Evolutionary conservation across 2,329 filamentous ascomycete species (phyloP).

Genomic region (Beauveria sp.): DNA sequence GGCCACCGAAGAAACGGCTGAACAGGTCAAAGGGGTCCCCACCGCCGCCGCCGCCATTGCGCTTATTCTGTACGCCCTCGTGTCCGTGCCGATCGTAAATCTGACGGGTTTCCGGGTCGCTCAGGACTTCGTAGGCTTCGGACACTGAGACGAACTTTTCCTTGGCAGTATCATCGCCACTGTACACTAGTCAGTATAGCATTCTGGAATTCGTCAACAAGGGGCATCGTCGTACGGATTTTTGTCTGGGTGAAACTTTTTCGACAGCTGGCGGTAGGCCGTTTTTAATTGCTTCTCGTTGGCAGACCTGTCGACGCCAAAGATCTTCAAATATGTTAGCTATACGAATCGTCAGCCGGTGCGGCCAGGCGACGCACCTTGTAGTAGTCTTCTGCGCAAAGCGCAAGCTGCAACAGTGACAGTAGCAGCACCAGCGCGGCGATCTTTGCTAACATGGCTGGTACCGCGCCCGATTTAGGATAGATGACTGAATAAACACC

Average conservation of each 20-base stretch:
- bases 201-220: conserved; percentile 1
- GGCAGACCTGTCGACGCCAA: conserved; percentile 72
- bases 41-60: conserved; percentile 58
- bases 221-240: conserved; percentile 62
- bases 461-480: neutral
- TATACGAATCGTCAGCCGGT: neutral
- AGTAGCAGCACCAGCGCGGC: conserved; percentile 45
- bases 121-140: conserved; percentile 91
- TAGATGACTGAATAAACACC: neutral
- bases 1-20: conserved; percentile 91
- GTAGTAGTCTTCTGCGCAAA: conserved; percentile 68
- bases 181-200: conserved; percentile 26
- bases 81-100: conserved; percentile 95
- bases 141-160: conserved; percentile 91
- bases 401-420: conserved; percentile 44
- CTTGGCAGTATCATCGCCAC: conserved; percentile 69
- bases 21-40: conserved; percentile 93
- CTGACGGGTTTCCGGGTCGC: conserved; percentile 67
- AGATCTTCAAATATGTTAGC: conserved; percentile 44
- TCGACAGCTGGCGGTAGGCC: conserved; percentile 84
- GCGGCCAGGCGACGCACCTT: conserved; percentile 44
- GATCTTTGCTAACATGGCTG: conserved; percentile 45
- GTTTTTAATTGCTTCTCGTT: conserved; percentile 86
- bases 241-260: conserved; percentile 97
- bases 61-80: conserved; percentile 79